Evolutionary conservation across 2,329 filamentous ascomycete species (phyloP).

Genomic region (Phyllosticta citrichinensis): DNA sequence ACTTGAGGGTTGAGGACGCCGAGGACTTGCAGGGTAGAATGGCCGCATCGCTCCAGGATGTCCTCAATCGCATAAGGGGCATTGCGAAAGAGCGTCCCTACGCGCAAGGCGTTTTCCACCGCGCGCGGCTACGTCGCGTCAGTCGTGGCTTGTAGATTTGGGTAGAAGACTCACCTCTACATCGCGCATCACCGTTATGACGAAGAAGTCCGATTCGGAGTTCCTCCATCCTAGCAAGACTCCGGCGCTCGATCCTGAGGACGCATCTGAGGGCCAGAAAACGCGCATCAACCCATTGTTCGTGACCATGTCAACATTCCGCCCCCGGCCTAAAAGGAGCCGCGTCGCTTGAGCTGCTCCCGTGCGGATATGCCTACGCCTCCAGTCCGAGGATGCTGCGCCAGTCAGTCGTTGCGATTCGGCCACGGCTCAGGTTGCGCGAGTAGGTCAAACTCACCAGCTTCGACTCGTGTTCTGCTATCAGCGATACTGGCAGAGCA

Average conservation of each 20-base stretch:
- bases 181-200: constrained; percentile 80
- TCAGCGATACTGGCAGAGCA: constrained; percentile 70
- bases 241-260: constrained; percentile 61
- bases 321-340: constrained; percentile 65
- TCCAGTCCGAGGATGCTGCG: constrained; percentile 69
- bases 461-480: constrained; percentile 70
- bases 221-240: constrained; percentile 95
- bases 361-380: constrained; percentile 81
- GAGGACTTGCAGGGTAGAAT: constrained; percentile 72
- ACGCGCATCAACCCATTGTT: constrained; percentile 87
- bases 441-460: constrained; percentile 50
- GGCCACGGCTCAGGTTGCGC: not conserved
- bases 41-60: constrained; percentile 77
- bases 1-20: constrained; percentile 63
- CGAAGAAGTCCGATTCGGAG: constrained; percentile 80
- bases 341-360: constrained; percentile 86
- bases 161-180: constrained; percentile 59
- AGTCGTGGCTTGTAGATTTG: not conserved
- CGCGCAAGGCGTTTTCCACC: constrained; percentile 79
- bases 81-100: constrained; percentile 73
- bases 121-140: constrained; percentile 49
- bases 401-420: not conserved
- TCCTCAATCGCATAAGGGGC: constrained; percentile 69
- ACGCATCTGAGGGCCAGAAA: constrained; percentile 92
- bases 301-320: constrained; percentile 54